phyloP scores from a whole-genome alignment of 257 asterid species.

The Nicotiana otophora region DNA sequence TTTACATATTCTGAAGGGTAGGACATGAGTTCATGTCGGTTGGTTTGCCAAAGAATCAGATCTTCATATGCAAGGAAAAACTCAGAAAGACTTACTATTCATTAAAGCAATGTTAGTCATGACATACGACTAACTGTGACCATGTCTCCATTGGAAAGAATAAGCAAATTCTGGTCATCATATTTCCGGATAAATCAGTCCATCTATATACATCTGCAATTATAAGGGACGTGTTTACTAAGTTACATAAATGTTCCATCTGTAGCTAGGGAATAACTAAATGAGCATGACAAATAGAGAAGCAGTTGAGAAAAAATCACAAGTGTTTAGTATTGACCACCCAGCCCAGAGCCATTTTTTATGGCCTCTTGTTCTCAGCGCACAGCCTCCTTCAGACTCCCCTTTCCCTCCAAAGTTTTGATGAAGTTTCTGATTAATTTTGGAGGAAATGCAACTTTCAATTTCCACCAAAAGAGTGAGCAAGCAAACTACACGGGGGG shows the following conservation, averaged over 20 bases:
- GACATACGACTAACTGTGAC: conserved; percentile 67
- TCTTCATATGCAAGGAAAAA: neutral
- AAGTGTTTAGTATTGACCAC: neutral
- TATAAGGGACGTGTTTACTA: neutral
- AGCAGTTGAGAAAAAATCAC: neutral
- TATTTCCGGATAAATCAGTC: conserved; percentile 71
- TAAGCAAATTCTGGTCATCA: conserved; percentile 83
- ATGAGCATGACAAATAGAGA: neutral
- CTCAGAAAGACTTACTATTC: neutral
- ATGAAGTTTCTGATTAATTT: neutral
- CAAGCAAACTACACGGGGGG: neutral
- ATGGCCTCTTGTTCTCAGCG: neutral
- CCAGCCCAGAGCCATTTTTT: neutral
- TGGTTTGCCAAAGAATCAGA: neutral
- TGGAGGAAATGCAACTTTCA: neutral
- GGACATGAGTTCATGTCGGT: neutral
- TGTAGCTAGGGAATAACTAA: neutral
- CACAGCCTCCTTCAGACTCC: neutral
- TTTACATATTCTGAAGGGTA: neutral
- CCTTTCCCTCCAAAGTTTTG: neutral
- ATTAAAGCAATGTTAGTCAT: neutral
- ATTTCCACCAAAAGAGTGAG: neutral
- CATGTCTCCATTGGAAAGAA: conserved; percentile 89
- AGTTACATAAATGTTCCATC: neutral
- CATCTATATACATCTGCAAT: conserved; percentile 84